A percentile compares a stretch with the other conserved stretches of the same genome.
phyloP scores from a whole-genome alignment of 768 basidiomycete species.

The Phanerochaete carnosa region DNA sequence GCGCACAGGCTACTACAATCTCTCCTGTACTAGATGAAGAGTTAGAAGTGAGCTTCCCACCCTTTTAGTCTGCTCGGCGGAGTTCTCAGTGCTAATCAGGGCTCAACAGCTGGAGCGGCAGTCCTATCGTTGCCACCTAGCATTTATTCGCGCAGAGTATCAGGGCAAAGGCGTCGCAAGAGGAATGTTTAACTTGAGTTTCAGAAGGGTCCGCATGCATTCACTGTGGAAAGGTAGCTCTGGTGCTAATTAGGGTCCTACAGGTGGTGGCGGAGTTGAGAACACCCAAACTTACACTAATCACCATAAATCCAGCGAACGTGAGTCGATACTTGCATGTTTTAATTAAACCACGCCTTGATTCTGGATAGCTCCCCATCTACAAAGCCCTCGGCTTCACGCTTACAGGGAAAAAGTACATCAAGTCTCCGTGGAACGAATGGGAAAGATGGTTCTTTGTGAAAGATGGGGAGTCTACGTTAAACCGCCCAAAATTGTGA shows the following conservation, averaged over 20 bases:
- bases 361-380: no score
- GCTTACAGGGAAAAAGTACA: no score
- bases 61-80: not conserved
- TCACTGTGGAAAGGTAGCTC: not conserved
- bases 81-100: not conserved
- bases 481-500: no score
- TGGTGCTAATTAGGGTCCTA: not conserved
- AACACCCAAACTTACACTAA: no score
- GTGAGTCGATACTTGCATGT: no score
- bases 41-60: not conserved
- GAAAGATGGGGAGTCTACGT: no score
- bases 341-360: no score
- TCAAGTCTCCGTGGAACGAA: no score
- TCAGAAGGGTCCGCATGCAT: not conserved
- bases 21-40: not conserved
- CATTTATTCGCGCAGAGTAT: not conserved
- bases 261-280: no score
- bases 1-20: not conserved
- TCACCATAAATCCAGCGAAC: no score
- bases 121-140: not conserved
- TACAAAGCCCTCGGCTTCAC: no score
- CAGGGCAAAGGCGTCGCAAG: not conserved
- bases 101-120: not conserved
- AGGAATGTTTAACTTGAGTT: not conserved
- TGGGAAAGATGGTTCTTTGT: no score